Evolutionary conservation across 257 asterid genomes (phyloP), one percentile per base, ranked within the genome.

Genomic region (Gentiana straminea): DNA sequence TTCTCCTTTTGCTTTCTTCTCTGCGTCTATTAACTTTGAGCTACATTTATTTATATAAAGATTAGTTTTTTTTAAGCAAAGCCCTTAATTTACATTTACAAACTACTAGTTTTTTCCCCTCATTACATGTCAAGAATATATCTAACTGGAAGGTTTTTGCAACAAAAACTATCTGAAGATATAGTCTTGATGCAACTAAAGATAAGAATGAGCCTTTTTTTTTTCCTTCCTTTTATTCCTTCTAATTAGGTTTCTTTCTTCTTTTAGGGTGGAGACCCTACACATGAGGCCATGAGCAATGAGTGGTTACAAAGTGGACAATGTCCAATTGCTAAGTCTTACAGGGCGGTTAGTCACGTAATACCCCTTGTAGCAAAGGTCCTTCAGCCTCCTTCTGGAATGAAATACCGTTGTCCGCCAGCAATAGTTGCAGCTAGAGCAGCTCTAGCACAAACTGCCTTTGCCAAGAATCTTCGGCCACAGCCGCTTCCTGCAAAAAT

Each of bases 341-440:
- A 79, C 70, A 73, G 91, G 68, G 84, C 91, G 5, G 86, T 81
- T 51, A 86, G 84, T 33, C 58, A 64, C 33, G 79, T 86, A 58
- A 63, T 86, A 46, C 92, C 95, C 5, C 84, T 84, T 33, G 80
- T 86, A 59, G 89, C 83, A 33, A 56, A 84, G 50, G 79, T 85
- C 59, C 79, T 81, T 35, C 80, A 63, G 51, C 94, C 84, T 48
- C 92, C 86, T 15, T 77, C 82, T 4, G 86, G 86, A 51, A 68
- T 81, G 69, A 81, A 81, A 79, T 64, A 79, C 68, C 84, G 68
- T 58, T 86, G 94, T 32, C 94, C 94, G 15, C 82, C 94, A 8
- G 89, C 94, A 9, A 46, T 84, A 55, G 80, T 84, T 59, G 95
- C 94, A 55, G 94, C 95, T 48, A 65, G 94, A 72, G 95, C 95